Percentiles rank a stretch among this genome's conserved stretches.
Conservation (phyloP, 2,329 filamentous ascomycete species). For the Chaetomiaceae sp. region DNA sequence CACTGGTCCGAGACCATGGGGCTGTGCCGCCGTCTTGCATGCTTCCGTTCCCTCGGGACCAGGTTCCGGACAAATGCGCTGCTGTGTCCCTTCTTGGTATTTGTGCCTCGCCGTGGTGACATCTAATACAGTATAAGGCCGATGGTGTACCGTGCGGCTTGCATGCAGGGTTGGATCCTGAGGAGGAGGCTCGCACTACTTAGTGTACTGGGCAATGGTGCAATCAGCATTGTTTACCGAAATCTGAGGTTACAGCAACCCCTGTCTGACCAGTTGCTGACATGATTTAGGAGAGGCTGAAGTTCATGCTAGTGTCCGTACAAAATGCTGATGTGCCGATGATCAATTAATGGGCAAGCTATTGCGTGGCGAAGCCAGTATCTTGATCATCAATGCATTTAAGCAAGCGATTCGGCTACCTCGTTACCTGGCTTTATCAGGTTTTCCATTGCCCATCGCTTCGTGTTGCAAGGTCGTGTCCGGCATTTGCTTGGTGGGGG, state of each 20-base stretch:
- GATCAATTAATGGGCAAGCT: not conserved
- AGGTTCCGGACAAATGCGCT: too few species aligned
- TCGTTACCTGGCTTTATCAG: too few species aligned
- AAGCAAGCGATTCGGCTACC: too few species aligned
- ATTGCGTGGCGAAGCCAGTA: slow-evolving; percentile 3
- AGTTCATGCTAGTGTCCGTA: too few species aligned
- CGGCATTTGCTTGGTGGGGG: slow-evolving; percentile 13
- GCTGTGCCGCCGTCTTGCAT: too few species aligned
- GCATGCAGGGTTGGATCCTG: not conserved
- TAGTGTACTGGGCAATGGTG: not conserved
- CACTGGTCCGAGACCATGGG: too few species aligned
- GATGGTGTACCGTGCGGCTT: not conserved
- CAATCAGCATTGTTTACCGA: too few species aligned
- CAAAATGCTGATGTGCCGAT: not conserved
- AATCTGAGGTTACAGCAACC: not conserved
- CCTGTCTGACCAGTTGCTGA: not conserved
- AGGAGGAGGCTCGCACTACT: slow-evolving; percentile 2
- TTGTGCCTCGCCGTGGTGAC: too few species aligned
- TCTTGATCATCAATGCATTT: not conserved
- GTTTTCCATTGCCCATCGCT: not conserved
- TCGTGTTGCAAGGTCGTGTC: slow-evolving; percentile 11
- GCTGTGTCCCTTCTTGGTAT: too few species aligned
- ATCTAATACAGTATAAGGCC: too few species aligned
- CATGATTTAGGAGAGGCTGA: too few species aligned
- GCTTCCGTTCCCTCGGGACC: too few species aligned